Conservation (phyloP, 805 yeast species). For the Zygoascus flipseniorum region DNA sequence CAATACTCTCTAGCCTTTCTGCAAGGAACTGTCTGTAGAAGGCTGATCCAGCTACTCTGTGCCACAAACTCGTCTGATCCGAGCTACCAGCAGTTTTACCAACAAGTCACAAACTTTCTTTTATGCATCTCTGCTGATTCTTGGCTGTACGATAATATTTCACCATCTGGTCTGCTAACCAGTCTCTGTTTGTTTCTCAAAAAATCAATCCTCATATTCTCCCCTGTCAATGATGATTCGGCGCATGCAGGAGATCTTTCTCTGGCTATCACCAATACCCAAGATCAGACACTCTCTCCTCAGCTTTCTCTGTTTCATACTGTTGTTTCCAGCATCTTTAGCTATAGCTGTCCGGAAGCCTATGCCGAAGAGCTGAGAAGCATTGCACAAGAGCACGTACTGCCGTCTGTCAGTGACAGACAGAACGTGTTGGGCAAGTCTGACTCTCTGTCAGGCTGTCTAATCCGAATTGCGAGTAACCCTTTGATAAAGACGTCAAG, state of each 20-base stretch:
- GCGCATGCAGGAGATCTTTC: background rate
- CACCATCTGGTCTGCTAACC: background rate
- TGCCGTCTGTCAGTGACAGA: slow-evolving; percentile 19
- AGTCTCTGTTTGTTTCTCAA: background rate
- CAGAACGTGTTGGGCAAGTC: slow-evolving; percentile 17
- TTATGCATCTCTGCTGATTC: slow-evolving; percentile 7
- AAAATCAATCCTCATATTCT: background rate
- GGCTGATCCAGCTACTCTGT: slow-evolving; percentile 4
- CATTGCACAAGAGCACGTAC: background rate
- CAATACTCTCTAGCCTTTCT: slow-evolving; percentile 2
- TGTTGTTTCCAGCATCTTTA: slow-evolving; percentile 5
- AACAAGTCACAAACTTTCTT: slow-evolving; percentile 10
- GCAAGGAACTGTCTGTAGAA: slow-evolving; percentile 4
- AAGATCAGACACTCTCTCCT: slow-evolving; percentile 8
- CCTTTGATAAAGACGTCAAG: slow-evolving; percentile 12
- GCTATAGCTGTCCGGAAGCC: background rate
- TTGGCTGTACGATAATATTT: background rate
- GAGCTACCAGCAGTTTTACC: slow-evolving; percentile 1
- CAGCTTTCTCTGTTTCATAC: slow-evolving; percentile 8
- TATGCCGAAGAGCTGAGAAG: background rate
- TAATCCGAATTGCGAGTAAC: slow-evolving; percentile 16
- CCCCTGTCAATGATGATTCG: slow-evolving; percentile 4
- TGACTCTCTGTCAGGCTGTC: slow-evolving; percentile 13
- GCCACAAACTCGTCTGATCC: background rate
- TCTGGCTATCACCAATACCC: slow-evolving; percentile 4